Base-by-base conservation (phyloP, 129 eudicot genomes). In the Scalesia atractyloides region DNA sequence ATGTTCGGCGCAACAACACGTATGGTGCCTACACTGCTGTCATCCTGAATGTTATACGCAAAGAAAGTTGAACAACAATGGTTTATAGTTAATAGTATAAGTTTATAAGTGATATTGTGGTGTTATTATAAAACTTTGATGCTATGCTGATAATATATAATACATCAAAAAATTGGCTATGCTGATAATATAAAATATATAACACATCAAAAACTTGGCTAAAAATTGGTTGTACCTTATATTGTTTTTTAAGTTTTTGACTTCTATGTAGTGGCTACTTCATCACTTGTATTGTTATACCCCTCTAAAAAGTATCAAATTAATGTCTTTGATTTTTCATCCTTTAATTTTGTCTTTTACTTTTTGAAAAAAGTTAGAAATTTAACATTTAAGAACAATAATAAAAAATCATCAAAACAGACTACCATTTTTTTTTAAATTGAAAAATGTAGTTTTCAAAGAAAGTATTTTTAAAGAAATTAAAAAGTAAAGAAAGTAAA, bases 11-110 rank as follows among this genome's bases (percentile, higher is more conserved):
- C 37, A 49, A 44, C 73, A 73, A 80, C 17, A 82, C 83, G 17
- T 86, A 80, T 69, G 89, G 88, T 33, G 78, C 81, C 39, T 51
- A 75, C 46, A 85, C 89, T 3, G 20, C n/a, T 5, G 70, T 68
- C 4, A 37, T 77, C 20, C 86, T 64, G 69, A 76, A 78, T 16
- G 68, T 67, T 63, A 49, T 54, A 46, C 50, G 9, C 17, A 33
- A 54, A 1, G 24, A 64, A 9, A 50, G 58, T 70, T 70, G 26
- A 70, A 10, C 19, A 53, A 24, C 49, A 36, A 5, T 34, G 33
- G 51, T 48, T 30, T 16, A 43, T 3, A 2, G 37, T 70, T n/a
- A 36, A 30, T 33, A 17, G 10, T n/a, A 68, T 37, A 37, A 37
- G 1, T 37, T 7, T 37, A 37, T 53, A 53, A 17, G 65, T 39